Conservation (phyloP, 108 stramenopile species). For the Schizochytrium sp. region DNA sequence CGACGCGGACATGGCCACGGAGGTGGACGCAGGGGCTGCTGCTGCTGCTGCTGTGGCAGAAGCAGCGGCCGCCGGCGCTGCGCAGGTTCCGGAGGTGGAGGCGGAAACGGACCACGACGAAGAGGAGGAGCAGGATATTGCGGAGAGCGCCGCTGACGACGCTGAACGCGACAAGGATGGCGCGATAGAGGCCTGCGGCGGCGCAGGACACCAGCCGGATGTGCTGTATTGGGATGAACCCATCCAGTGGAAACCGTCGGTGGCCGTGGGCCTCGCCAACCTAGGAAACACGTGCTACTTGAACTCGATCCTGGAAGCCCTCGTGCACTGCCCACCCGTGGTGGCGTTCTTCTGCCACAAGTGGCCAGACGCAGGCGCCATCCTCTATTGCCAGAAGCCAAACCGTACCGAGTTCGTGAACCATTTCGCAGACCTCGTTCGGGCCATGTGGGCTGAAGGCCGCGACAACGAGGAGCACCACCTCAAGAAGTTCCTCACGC, state of each 20-base stretch:
- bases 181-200: too few relatives aligned
- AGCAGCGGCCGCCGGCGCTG: too few relatives aligned
- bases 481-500: neutral
- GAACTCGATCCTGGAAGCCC: conserved; percentile 5
- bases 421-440: neutral
- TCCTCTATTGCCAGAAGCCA: neutral
- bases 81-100: too few relatives aligned
- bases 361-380: neutral
- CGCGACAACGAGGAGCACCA: neutral
- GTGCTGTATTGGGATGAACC: neutral
- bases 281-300: conserved; percentile 23
- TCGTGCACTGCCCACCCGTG: neutral
- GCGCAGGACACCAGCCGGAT: neutral
- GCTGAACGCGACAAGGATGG: too few relatives aligned
- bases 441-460: neutral
- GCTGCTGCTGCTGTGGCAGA: too few relatives aligned
- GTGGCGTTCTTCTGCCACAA: neutral
- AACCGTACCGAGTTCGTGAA: neutral
- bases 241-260: neutral
- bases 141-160: too few relatives aligned
- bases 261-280: conserved; percentile 19
- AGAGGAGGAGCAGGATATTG: too few relatives aligned
- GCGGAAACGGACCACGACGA: too few relatives aligned
- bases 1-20: too few relatives aligned
- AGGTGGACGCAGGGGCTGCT: too few relatives aligned